phyloP scores from a whole-genome alignment of 352 stramenopile genomes.

The Phytophthora sansomeana region DNA sequence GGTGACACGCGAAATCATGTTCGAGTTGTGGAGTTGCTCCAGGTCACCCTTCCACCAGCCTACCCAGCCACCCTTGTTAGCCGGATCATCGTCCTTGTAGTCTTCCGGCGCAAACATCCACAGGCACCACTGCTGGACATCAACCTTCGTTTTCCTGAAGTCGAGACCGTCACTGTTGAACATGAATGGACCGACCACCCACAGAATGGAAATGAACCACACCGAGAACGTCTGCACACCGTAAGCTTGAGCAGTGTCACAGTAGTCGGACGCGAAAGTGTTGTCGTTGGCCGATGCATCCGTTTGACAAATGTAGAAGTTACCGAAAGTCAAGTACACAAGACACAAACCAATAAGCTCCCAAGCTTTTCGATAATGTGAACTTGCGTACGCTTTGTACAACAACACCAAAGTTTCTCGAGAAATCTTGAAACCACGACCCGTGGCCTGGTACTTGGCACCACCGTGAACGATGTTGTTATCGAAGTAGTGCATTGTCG shows the following conservation, averaged over 20 bases:
- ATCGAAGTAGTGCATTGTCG: slow-evolving; percentile 87
- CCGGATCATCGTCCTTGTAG: slow-evolving; percentile 68
- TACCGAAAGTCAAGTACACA: slow-evolving; percentile 72
- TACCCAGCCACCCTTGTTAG: slow-evolving; percentile 78
- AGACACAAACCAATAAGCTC: slow-evolving; percentile 77
- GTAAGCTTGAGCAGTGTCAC: slow-evolving; percentile 72
- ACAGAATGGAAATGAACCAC: slow-evolving; percentile 82
- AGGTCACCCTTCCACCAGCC: slow-evolving; percentile 78
- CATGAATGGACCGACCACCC: slow-evolving; percentile 74
- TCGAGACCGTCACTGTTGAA: slow-evolving; percentile 86
- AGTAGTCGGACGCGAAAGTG: slow-evolving; percentile 65
- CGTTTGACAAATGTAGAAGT: slow-evolving; percentile 72
- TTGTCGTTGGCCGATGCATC: slow-evolving; percentile 58
- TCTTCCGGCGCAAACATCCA: slow-evolving; percentile 79
- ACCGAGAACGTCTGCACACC: slow-evolving; percentile 83
- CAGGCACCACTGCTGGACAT: slow-evolving; percentile 62
- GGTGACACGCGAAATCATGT: slow-evolving; percentile 72
- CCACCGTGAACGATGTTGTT: slow-evolving; percentile 80
- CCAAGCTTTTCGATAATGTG: slow-evolving; percentile 80
- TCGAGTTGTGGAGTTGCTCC: slow-evolving; percentile 66
- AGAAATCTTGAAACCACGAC: slow-evolving; percentile 87
- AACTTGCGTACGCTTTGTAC: slow-evolving; percentile 79
- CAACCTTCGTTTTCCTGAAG: slow-evolving; percentile 78
- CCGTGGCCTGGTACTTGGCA: slow-evolving; percentile 82
- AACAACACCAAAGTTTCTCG: slow-evolving; percentile 79